Conservation (phyloP, 1,139 yeast species). For the Cylindricascospora bacillispora region DNA sequence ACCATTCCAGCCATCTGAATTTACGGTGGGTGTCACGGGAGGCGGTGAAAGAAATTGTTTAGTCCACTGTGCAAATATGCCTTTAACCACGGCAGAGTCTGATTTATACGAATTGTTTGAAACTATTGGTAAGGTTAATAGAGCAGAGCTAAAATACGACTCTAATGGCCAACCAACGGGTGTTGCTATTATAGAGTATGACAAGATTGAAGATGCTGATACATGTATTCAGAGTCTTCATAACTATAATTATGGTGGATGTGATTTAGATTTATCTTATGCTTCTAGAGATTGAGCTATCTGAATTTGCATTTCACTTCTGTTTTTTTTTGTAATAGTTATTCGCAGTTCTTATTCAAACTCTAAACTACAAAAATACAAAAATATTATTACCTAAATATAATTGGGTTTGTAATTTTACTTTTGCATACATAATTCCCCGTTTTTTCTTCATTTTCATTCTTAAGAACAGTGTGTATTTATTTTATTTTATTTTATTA, state of each 20-base stretch:
- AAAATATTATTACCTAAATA: too few species aligned
- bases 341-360: too few species aligned
- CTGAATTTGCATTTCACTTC: too few species aligned
- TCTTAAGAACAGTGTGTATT: too few species aligned
- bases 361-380: too few species aligned
- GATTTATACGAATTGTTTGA: slow-evolving; percentile 81
- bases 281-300: slow-evolving; percentile 28
- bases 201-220: slow-evolving; percentile 52
- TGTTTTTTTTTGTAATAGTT: too few species aligned
- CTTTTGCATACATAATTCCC: too few species aligned
- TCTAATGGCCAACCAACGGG: slow-evolving; percentile 63
- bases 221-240: slow-evolving; percentile 60
- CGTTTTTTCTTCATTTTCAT: too few species aligned
- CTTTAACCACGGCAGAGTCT: slow-evolving; percentile 75
- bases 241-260: slow-evolving; percentile 71
- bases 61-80: slow-evolving; percentile 66
- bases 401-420: too few species aligned
- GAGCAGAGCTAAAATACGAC: slow-evolving; percentile 66
- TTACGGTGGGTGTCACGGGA: slow-evolving; percentile 15
- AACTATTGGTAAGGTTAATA: slow-evolving; percentile 63
- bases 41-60: slow-evolving; percentile 52
- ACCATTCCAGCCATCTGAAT: slow-evolving; percentile 6
- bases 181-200: slow-evolving; percentile 69
- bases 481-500: too few species aligned
- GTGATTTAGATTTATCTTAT: slow-evolving; percentile 50